Percentiles rank a stretch among this genome's conserved stretches.
Conservation (phyloP, 163 green algal species). For the Coccomyxa subellipsoidea region DNA sequence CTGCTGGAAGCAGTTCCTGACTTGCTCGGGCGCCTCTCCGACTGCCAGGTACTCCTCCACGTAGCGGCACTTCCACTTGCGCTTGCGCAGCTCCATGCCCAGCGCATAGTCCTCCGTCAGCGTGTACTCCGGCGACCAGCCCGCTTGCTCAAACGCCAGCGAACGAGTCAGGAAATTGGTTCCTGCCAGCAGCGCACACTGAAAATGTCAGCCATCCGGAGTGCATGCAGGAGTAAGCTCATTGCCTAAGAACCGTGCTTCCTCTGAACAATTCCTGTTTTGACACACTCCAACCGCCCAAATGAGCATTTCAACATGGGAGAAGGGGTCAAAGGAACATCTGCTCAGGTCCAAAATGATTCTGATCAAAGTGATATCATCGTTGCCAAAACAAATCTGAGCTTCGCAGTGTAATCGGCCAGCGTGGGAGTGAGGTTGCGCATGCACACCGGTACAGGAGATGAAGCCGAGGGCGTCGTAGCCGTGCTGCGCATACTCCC, state of each 20-base stretch:
- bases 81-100: slow-evolving; percentile 59
- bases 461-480: slow-evolving; percentile 68
- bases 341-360: too few relatives aligned
- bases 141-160: slow-evolving; percentile 45
- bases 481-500: slow-evolving; percentile 60
- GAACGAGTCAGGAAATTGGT: slow-evolving; percentile 62
- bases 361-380: too few relatives aligned
- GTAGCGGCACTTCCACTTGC: slow-evolving; percentile 51
- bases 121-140: slow-evolving; percentile 61
- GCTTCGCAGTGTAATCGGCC: too few relatives aligned
- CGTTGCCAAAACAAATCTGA: too few relatives aligned
- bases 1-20: slow-evolving; percentile 66
- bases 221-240: too few relatives aligned
- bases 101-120: slow-evolving; percentile 64
- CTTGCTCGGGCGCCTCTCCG: slow-evolving; percentile 55
- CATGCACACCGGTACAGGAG: slow-evolving; percentile 47
- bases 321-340: too few relatives aligned
- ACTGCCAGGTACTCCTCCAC: slow-evolving; percentile 61
- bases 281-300: too few relatives aligned
- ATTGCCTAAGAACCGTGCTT: too few relatives aligned
- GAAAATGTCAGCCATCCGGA: neutral
- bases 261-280: too few relatives aligned
- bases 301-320: too few relatives aligned
- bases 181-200: slow-evolving; percentile 21
- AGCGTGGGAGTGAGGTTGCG: too few relatives aligned